Evolutionary conservation across 2,329 filamentous ascomycete species (phyloP).

Genomic region (Plectosphaerella cucumerina): DNA sequence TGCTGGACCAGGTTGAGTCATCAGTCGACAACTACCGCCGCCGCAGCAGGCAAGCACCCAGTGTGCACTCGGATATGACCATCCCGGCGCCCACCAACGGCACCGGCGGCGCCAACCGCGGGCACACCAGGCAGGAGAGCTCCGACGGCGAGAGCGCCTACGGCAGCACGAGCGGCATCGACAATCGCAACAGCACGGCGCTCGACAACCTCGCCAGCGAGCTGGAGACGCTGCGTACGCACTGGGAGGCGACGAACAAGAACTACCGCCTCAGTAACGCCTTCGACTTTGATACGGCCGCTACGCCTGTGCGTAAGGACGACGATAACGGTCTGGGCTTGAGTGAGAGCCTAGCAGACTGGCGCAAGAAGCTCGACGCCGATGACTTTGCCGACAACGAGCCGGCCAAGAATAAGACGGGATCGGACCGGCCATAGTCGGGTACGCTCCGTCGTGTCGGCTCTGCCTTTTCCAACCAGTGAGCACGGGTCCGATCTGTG

Average conservation of each 20-base stretch:
- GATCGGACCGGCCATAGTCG: conserved; percentile 13
- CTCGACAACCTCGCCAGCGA: conserved; percentile 90
- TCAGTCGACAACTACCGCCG: conserved; percentile 94
- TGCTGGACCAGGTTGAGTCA: conserved; percentile 90
- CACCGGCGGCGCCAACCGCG: conserved; percentile 18
- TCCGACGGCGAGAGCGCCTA: conserved; percentile 61
- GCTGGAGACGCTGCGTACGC: conserved; percentile 80
- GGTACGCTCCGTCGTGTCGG: conserved; percentile 15
- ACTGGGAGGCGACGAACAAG: conserved; percentile 96
- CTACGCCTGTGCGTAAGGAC: conserved; percentile 30
- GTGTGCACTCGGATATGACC: conserved; percentile 43
- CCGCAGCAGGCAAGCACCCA: conserved; percentile 56
- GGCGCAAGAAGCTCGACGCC: conserved; percentile 71
- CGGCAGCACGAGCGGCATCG: conserved; percentile 38
- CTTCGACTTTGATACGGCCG: conserved; percentile 70
- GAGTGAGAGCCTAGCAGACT: conserved; percentile 72
- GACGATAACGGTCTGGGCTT: conserved; percentile 46
- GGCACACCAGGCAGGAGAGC: conserved; percentile 50
- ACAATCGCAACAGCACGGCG: conserved; percentile 59
- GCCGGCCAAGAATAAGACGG: conserved; percentile 11
- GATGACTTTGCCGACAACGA: conserved; percentile 26
- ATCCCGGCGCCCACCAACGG: conserved; percentile 27
- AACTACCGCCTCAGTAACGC: conserved; percentile 87
- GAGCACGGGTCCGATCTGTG: neutral
- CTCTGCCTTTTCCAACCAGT: conserved; percentile 9